Base-by-base conservation (phyloP, 345 rosid species). In the Eucalyptus viminalis region DNA sequence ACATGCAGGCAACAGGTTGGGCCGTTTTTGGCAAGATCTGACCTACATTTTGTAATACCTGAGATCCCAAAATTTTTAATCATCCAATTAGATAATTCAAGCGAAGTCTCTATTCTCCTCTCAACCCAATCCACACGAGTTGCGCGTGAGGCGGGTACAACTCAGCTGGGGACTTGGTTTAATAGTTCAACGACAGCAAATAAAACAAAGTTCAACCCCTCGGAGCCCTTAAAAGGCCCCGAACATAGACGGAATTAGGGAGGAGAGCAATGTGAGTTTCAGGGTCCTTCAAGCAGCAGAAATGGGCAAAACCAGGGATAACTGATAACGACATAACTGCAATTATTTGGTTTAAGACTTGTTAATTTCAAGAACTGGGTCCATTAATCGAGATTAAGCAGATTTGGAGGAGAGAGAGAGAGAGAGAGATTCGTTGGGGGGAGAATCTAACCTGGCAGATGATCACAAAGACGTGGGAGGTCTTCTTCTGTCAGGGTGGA, bases 361-460 rank as follows among this genome's bases (percentile, higher is more conserved):
- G 43, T 85, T 62, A 87, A 49, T 87, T 67, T 51, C 67, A 19
- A 25, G 76, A 31, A 58, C 6, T 21, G 27, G 83, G 47, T 37
- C 83, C 43, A 21, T 19, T 37, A 37, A 76, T 76, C 47, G 11
- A 21, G 83, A 37, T 76, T 76, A 76, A 76, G 47, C 47, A 76
- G 83, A 19, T 37, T 13, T 37, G 83, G 14, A 69, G 43, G 37
- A 54, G 40, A 5, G 80, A 27, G 29, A 34, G 69, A 47, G 80
- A 60, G 83, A 16, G 34, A 25, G 90, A 86, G 89, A 87, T 88
- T 87, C 87, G 90, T 87, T 89, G 62, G 62, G 85, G 89, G 34
- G 25, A 88, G 92, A 90, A 90, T 88, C 86, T 81, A 87, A 90
- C 85, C 90, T 88, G 91, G 86, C 89, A 87, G 86, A 29, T n/a